These are phyloP conservation scores for Solanum clarkiae DNA, from an alignment of 257 asterid species.

Conservation along the genomic window DNA sequence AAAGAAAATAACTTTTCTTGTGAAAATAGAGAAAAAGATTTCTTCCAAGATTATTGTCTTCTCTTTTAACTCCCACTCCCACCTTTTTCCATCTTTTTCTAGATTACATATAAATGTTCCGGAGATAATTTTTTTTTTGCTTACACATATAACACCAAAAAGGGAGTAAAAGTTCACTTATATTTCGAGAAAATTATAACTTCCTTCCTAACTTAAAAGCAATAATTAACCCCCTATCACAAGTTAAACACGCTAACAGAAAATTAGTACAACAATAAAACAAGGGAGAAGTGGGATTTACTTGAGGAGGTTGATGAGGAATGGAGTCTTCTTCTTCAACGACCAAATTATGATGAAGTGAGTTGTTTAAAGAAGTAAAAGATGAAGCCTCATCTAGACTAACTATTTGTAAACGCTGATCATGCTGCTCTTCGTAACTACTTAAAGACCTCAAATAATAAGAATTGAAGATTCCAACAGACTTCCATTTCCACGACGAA, in stretches of 20 bases:
- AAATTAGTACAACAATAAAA: background rate
- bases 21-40: background rate
- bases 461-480: constrained; percentile 1
- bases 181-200: background rate
- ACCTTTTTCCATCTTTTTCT: too few species aligned
- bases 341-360: constrained; percentile 2
- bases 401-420: background rate
- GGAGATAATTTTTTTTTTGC: too few species aligned
- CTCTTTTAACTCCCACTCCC: too few species aligned
- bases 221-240: background rate
- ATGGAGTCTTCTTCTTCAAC: background rate
- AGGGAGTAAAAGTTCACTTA: background rate
- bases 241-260: background rate
- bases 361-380: background rate
- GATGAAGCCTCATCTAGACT: background rate
- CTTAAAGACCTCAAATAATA: constrained; percentile 1
- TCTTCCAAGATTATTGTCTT: background rate
- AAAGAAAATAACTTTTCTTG: background rate
- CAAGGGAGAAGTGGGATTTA: background rate
- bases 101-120: too few species aligned
- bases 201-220: background rate
- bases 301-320: background rate
- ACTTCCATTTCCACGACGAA: constrained; percentile 11
- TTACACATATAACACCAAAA: background rate
- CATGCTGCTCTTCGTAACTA: background rate